Conservation (phyloP, 2,329 filamentous ascomycete species). For the Scedosporium minutisporum region DNA sequence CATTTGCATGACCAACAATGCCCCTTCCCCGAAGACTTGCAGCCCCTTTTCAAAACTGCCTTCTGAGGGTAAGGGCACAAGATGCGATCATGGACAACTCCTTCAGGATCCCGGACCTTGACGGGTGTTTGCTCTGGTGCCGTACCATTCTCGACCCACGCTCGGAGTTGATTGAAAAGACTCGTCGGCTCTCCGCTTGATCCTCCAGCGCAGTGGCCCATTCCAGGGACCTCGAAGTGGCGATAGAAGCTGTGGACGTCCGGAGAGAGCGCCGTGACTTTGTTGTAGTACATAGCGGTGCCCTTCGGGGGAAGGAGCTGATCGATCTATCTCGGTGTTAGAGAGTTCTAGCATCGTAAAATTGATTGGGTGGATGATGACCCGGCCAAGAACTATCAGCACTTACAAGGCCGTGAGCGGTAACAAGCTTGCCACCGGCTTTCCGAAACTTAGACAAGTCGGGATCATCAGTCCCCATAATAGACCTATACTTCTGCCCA, state of each 20-base stretch:
- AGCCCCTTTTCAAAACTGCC: not conserved
- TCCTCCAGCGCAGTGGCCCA: constrained; percentile 34
- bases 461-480: constrained; percentile 19
- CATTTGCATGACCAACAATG: too few relatives aligned
- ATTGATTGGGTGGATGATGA: too few relatives aligned
- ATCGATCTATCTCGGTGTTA: constrained; percentile 18
- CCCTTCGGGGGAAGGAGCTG: constrained; percentile 22
- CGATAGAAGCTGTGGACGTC: constrained; percentile 37
- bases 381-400: too few relatives aligned
- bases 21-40: not conserved
- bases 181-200: constrained; percentile 23
- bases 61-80: constrained; percentile 2
- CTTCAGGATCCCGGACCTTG: not conserved
- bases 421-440: constrained; percentile 29
- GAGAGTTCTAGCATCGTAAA: not conserved
- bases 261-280: constrained; percentile 13
- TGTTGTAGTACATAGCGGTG: constrained; percentile 22
- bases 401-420: constrained; percentile 26
- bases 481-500: constrained; percentile 9
- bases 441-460: constrained; percentile 19
- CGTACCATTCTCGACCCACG: constrained; percentile 25
- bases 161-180: constrained; percentile 23
- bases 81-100: not conserved
- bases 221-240: constrained; percentile 40
- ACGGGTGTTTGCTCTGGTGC: not conserved